Conservation (phyloP, 1,284 basidiomycete species). For the Lentinus polychrous region DNA sequence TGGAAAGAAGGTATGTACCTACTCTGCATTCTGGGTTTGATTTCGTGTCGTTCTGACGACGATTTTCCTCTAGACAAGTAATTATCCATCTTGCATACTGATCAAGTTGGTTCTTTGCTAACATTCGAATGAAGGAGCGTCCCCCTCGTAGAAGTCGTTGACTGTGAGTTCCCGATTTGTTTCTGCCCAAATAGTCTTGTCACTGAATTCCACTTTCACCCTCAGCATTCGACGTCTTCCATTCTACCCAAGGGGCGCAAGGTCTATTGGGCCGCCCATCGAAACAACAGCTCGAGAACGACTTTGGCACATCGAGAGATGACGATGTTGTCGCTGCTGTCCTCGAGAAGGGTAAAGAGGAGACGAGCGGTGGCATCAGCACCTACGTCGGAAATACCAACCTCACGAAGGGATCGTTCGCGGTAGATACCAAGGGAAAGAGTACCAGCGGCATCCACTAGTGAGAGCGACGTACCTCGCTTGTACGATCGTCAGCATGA, state of each 20-base stretch:
- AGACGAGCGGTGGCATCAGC: slow-evolving; percentile 40
- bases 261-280: slow-evolving; percentile 66
- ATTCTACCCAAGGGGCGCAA: slow-evolving; percentile 64
- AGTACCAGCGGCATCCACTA: neutral
- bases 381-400: slow-evolving; percentile 25
- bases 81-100: slow-evolving; percentile 22
- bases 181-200: neutral
- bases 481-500: no score
- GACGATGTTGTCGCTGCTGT: slow-evolving; percentile 53
- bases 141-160: slow-evolving; percentile 63
- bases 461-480: no score
- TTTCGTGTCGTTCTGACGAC: slow-evolving; percentile 17
- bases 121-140: slow-evolving; percentile 41
- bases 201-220: slow-evolving; percentile 23
- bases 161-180: slow-evolving; percentile 44
- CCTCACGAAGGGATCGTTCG: slow-evolving; percentile 33
- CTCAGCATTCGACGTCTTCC: slow-evolving; percentile 39
- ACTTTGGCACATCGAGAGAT: slow-evolving; percentile 62
- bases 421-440: slow-evolving; percentile 35
- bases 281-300: slow-evolving; percentile 69
- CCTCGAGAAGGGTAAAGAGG: slow-evolving; percentile 54
- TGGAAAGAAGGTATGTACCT: slow-evolving; percentile 71
- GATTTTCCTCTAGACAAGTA: slow-evolving; percentile 53
- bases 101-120: slow-evolving; percentile 6
- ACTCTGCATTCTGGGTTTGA: slow-evolving; percentile 9